These are phyloP conservation scores for Kodamaea derodonti DNA, from an alignment of 1,139 yeast genomes.

Conservation along the genomic window DNA sequence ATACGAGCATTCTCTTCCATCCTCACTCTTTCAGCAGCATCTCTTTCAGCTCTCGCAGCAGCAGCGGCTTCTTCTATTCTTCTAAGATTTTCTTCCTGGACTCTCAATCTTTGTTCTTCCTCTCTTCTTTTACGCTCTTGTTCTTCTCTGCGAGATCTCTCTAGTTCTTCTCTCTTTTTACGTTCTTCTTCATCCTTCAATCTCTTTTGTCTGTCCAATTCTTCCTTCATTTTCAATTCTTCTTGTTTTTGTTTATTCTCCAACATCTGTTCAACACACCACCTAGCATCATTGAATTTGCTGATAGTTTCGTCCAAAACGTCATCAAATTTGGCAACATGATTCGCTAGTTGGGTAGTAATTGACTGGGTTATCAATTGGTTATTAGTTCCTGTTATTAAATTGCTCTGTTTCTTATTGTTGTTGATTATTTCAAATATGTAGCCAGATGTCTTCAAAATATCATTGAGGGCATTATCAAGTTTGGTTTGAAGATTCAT, in stretches of 20 bases:
- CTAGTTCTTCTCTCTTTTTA: conserved; percentile 15
- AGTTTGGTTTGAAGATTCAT: conserved; percentile 44
- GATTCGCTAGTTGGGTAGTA: conserved; percentile 35
- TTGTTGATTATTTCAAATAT: conserved; percentile 43
- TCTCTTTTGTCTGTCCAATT: conserved; percentile 28
- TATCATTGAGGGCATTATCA: conserved; percentile 38
- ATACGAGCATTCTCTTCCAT: conserved; percentile 11
- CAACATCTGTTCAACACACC: conserved; percentile 45
- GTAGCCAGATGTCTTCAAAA: conserved; percentile 42
- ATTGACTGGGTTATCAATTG: conserved; percentile 41
- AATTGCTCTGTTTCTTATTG: conserved; percentile 40
- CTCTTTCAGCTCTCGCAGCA: conserved; percentile 10
- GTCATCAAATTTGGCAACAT: conserved; percentile 39
- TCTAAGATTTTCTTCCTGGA: conserved; percentile 9
- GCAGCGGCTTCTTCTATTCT: conserved; percentile 11
- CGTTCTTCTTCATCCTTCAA: conserved; percentile 21
- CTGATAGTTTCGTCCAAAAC: conserved; percentile 42
- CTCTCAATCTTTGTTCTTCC: conserved; percentile 8
- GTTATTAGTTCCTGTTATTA: conserved; percentile 42
- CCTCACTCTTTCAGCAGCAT: conserved; percentile 10
- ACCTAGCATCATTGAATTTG: conserved; percentile 43
- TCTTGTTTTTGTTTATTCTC: conserved; percentile 43
- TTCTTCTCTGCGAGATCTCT: conserved; percentile 11
- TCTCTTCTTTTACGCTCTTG: conserved; percentile 12
- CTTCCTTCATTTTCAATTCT: conserved; percentile 37